Percentiles rank a stretch among this genome's conserved stretches.
Evolutionary conservation across 306 rosid genomes (phyloP).

Genomic region (Urtica urens): DNA sequence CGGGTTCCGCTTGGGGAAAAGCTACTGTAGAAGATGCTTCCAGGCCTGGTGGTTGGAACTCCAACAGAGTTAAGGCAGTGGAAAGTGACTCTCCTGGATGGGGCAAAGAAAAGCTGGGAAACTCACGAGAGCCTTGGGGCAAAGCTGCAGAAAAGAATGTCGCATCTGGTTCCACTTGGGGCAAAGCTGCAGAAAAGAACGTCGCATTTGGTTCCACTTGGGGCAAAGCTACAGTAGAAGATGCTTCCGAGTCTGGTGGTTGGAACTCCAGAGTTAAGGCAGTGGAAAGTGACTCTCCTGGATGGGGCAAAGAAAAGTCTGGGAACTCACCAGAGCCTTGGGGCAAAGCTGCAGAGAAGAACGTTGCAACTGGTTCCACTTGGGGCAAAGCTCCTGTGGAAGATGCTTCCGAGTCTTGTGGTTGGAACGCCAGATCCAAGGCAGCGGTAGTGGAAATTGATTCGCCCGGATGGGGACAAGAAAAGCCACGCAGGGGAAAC

Average conservation of each 20-base stretch:
- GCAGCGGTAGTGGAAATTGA: conserved; percentile 2
- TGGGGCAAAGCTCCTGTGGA: conserved; percentile 12
- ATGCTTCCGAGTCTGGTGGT: conserved; percentile 9
- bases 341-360: neutral
- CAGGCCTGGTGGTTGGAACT: too few species aligned
- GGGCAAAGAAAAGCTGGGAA: neutral
- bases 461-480: conserved; percentile 18
- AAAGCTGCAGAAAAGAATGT: too few species aligned
- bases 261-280: conserved; percentile 1
- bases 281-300: conserved; percentile 12
- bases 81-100: neutral
- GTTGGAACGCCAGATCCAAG: conserved; percentile 6
- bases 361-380: conserved; percentile 10
- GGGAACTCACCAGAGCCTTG: conserved; percentile 10
- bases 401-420: conserved; percentile 5
- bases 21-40: too few species aligned
- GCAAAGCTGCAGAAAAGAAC: neutral
- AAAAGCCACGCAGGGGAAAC: conserved; percentile 2
- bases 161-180: too few species aligned
- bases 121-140: neutral
- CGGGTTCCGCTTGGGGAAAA: too few species aligned
- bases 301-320: conserved; percentile 12
- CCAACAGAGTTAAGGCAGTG: too few species aligned
- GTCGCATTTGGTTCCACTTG: conserved; percentile 10
- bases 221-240: conserved; percentile 11